A percentile compares a stretch with the other conserved stretches of the same genome.
phyloP scores from a whole-genome alignment of 2,329 filamentous ascomycete species.

The Leptographium procerum region DNA sequence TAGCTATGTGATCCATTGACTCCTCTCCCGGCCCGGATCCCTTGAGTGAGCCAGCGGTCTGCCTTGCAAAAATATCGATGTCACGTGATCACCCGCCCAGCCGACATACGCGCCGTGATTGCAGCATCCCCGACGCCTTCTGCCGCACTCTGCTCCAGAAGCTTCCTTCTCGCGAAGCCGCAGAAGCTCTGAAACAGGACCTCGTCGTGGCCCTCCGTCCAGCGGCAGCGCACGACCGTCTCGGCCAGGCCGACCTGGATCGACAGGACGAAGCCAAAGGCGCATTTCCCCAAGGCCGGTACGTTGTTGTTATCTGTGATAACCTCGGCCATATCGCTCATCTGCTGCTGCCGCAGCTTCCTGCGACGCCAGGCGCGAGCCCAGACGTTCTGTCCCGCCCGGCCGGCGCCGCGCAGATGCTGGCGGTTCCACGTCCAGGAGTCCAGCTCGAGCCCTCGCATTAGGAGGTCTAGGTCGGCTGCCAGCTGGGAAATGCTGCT shows the following conservation, averaged over 20 bases:
- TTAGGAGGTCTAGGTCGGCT: constrained; percentile 27
- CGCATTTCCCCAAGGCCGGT: constrained; percentile 17
- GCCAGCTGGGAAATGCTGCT: constrained; percentile 24
- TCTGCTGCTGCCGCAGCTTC: constrained; percentile 25
- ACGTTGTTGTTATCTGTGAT: background rate
- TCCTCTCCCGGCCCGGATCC: no score
- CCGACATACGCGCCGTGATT: no score
- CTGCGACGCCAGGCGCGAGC: constrained; percentile 59
- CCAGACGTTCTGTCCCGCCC: constrained; percentile 66
- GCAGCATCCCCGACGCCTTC: background rate
- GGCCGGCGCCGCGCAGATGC: constrained; percentile 45
- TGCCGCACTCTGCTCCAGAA: constrained; percentile 14
- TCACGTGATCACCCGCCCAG: no score
- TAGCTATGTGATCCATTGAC: no score
- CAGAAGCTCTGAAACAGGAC: constrained; percentile 79
- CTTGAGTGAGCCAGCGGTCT: no score
- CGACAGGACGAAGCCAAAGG: constrained; percentile 48
- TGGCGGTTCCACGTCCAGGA: constrained; percentile 52
- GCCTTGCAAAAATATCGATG: no score
- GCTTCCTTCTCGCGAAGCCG: constrained; percentile 58
- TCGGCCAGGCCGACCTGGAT: constrained; percentile 28
- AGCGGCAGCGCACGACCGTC: constrained; percentile 46
- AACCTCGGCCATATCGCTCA: no score
- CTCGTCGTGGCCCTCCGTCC: constrained; percentile 64
- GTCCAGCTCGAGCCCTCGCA: constrained; percentile 45